These are phyloP conservation scores for Tremella yokohamensis DNA, from an alignment of 768 basidiomycete genomes.

Conservation along the genomic window DNA sequence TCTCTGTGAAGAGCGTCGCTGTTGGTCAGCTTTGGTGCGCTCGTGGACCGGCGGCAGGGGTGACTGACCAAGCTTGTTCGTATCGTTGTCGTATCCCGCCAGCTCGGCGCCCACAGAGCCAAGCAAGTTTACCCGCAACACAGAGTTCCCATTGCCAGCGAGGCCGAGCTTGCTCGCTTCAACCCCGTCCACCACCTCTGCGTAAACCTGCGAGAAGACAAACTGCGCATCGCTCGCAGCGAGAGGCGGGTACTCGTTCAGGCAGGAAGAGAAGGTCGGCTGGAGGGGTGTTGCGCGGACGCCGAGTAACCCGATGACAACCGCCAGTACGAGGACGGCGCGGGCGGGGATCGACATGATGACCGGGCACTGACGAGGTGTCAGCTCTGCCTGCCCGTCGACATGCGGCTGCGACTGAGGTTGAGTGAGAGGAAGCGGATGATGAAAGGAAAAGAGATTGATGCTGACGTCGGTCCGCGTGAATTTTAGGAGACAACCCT, in stretches of 20 bases:
- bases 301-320: not conserved
- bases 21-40: not conserved
- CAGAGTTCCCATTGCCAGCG: conserved; percentile 32
- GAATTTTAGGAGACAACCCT: too few species aligned
- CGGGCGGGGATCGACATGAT: too few species aligned
- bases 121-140: conserved; percentile 55
- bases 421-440: too few species aligned
- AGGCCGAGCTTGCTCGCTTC: conserved; percentile 32
- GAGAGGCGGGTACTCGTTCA: conserved; percentile 22
- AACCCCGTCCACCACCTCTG: conserved; percentile 36
- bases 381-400: too few species aligned
- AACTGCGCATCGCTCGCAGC: conserved; percentile 45
- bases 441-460: too few species aligned
- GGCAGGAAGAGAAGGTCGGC: conserved; percentile 35
- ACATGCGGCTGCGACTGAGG: too few species aligned
- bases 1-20: conserved; percentile 85
- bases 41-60: not conserved
- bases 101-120: conserved; percentile 64
- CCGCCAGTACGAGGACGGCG: not conserved
- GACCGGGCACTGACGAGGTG: too few species aligned
- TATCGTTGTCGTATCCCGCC: conserved; percentile 60
- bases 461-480: too few species aligned
- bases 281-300: conserved; percentile 31
- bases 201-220: conserved; percentile 59
- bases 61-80: conserved; percentile 65